phyloP scores from a whole-genome alignment of 148 eudicot genomes.

The Persicaria tinctoria region DNA sequence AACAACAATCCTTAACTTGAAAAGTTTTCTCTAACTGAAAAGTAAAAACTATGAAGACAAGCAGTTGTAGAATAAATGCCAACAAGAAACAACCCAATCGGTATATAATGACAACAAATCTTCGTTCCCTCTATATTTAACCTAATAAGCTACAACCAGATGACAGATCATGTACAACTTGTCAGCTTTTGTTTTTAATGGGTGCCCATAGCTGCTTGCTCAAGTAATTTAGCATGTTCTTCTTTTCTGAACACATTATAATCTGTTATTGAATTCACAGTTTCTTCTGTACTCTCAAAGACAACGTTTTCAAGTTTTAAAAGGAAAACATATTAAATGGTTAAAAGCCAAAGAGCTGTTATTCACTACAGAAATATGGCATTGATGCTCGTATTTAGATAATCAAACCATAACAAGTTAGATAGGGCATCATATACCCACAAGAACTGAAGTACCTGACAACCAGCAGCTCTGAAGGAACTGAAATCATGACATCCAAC shows the following conservation, averaged over 20 bases:
- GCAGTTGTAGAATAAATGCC: neutral
- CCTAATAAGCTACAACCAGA: neutral
- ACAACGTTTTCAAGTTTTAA: neutral
- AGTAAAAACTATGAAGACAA: neutral
- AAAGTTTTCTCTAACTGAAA: neutral
- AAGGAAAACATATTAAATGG: neutral
- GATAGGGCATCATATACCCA: neutral
- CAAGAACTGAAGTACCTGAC: constrained; percentile 48
- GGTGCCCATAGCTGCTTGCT: neutral
- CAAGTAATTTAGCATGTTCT: no score
- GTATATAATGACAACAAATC: neutral
- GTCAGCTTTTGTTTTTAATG: neutral
- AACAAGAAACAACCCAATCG: neutral
- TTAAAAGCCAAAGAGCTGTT: neutral
- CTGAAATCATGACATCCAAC: constrained; percentile 90
- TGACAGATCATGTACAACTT: neutral
- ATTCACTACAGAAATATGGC: neutral
- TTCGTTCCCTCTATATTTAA: neutral
- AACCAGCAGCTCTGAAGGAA: constrained; percentile 88
- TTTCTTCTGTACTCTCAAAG: no score
- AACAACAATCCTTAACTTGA: no score
- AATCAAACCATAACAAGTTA: neutral
- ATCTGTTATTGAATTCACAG: no score
- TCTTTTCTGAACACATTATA: no score
- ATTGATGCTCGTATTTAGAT: neutral